A percentile compares a stretch with the other conserved stretches of the same genome.
Evolutionary conservation across 805 yeast species (phyloP).

Genomic region (Schizosaccharomyces lindneri): DNA sequence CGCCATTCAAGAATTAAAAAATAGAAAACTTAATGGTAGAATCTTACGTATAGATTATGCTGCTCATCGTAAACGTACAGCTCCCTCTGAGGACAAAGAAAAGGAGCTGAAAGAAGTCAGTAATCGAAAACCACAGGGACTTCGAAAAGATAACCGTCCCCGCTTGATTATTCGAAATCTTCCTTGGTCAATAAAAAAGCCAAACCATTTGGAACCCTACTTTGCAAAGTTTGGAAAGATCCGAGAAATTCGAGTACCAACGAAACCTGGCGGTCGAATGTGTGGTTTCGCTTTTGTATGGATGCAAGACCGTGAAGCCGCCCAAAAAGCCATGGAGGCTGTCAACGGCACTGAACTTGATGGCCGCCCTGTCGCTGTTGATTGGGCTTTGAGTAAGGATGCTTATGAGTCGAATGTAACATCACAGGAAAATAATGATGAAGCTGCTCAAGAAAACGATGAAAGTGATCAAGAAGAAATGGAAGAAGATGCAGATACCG

Average conservation of each 20-base stretch:
- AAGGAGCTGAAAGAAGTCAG: not conserved
- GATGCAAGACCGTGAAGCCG: constrained; percentile 55
- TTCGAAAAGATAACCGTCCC: constrained; percentile 22
- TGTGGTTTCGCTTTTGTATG: constrained; percentile 87
- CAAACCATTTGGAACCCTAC: constrained; percentile 39
- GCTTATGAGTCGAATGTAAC: constrained; percentile 40
- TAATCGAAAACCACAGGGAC: not conserved
- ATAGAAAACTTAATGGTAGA: constrained; percentile 37
- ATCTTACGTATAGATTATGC: constrained; percentile 64
- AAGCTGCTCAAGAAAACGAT: constrained; percentile 16
- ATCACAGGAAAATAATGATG: constrained; percentile 18
- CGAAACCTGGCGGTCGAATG: constrained; percentile 69
- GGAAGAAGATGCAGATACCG: constrained; percentile 15
- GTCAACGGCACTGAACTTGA: constrained; percentile 53
- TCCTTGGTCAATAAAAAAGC: constrained; percentile 84
- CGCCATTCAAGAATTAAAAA: constrained; percentile 47
- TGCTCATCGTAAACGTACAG: constrained; percentile 59
- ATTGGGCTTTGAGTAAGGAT: constrained; percentile 70
- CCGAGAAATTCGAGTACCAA: constrained; percentile 68
- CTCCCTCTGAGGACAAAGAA: constrained; percentile 2
- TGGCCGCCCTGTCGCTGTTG: constrained; percentile 83
- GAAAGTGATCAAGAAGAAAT: constrained; percentile 18
- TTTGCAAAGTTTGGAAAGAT: constrained; percentile 69
- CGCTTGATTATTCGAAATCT: constrained; percentile 71
- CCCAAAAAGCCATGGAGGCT: constrained; percentile 58